Evolutionary conservation across 179 eudicot species (phyloP).

Genomic region (Beta corolliflora): DNA sequence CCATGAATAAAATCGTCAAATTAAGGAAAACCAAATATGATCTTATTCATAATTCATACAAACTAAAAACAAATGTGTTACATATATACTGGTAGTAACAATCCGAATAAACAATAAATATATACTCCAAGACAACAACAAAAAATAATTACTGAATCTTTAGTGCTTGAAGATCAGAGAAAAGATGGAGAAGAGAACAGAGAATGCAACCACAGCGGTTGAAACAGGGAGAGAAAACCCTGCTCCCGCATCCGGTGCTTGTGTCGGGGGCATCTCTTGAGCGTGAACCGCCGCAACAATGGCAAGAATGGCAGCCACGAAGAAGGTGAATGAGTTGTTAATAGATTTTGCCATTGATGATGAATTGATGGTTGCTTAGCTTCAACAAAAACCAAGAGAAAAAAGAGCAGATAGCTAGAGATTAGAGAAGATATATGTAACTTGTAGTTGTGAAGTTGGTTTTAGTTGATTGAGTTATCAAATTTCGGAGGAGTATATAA

Average conservation of each 20-base stretch:
- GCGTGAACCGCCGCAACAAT: slow-evolving; percentile 15
- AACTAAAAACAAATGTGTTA: slow-evolving; percentile 9
- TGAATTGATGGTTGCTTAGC: neutral
- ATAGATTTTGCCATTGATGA: slow-evolving; percentile 3
- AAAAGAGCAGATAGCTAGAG: neutral
- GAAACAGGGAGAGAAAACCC: slow-evolving; percentile 41
- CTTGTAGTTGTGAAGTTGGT: neutral
- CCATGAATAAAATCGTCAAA: neutral
- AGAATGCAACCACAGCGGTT: slow-evolving; percentile 24
- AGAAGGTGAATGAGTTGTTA: slow-evolving; percentile 4
- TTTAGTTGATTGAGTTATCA: neutral
- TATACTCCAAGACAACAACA: neutral
- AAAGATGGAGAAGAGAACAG: slow-evolving; percentile 31
- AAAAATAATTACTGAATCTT: neutral
- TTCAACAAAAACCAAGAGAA: neutral
- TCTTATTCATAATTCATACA: neutral
- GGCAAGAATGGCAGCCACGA: neutral
- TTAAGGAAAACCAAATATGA: neutral
- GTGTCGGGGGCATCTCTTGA: slow-evolving; percentile 32
- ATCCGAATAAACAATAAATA: neutral
- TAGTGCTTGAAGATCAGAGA: slow-evolving; percentile 29
- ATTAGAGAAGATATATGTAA: no score
- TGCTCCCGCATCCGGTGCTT: slow-evolving; percentile 42
- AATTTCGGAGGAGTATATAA: neutral
- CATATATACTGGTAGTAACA: neutral